Base-by-base conservation (phyloP, 352 stramenopile species). In the Globisporangium spinosum region DNA sequence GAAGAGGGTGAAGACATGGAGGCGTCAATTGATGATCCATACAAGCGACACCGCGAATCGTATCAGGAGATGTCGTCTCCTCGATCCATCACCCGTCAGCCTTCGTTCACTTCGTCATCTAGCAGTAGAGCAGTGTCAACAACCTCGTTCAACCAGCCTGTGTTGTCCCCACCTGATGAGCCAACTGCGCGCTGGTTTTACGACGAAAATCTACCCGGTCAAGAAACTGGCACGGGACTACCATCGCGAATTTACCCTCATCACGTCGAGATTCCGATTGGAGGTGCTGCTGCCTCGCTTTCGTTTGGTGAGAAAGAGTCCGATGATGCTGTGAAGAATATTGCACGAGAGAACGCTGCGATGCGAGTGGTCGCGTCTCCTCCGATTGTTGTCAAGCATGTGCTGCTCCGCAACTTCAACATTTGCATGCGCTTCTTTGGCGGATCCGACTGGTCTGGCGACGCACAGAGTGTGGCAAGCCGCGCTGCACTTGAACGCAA, bases 351-450 rank as follows among this genome's bases (percentile, higher is more conserved):
- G 64, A 89, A 80, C 51, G 71, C 72, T 5, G 74, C 61, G 34
- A 78, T 75, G 43, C 90, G 89, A 59, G 62, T 82, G 22, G 58
- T 73, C 49, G 75, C 78, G 9, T 75, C 72, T 12, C 58, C 83
- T 2, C 86, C 88, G 1, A 64, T 94, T n/a, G 81, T 94, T 3
- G 75, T 93, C 25, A 89, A 82, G 40, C 85, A 92, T 47, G 80
- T 96, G n/a, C 65, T 96, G 20, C 69, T 96, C 29, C 87, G 89
- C 38, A 89, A 96, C 32, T 94, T 96, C 35, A 95, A 90, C 61
- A 81, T 96, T 55, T 91, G 88, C 73, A 92, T 95, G 80, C 83
- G 87, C 2, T 93, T 96, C 69, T 96, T 96, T 69, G 89, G 87
- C 51, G 89, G 89, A 0, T 91, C 77, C 13, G 89, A 96, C 65